Conservation (phyloP, 345 rosid species). For the Eucalyptus urophylla region DNA sequence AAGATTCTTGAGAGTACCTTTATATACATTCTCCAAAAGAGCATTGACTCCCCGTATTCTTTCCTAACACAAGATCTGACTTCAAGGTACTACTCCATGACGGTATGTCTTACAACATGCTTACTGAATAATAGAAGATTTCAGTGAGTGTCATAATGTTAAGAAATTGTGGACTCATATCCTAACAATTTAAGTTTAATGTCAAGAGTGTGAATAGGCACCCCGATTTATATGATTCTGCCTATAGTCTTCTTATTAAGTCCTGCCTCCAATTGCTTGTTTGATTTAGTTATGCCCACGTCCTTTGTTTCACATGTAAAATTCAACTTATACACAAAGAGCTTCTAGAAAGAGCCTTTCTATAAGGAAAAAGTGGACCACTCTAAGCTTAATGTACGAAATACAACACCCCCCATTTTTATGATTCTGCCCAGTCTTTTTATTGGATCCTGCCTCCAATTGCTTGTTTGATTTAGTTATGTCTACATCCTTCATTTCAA, state of each 20-base stretch:
- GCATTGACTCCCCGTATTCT: background rate
- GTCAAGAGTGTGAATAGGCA: background rate
- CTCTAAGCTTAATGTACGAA: background rate
- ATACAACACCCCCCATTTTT: background rate
- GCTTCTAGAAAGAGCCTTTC: background rate
- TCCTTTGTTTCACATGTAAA: background rate
- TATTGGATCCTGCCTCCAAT: background rate
- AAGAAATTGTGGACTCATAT: background rate
- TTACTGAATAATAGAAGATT: background rate
- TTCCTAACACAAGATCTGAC: background rate
- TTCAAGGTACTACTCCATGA: background rate
- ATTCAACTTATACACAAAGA: background rate
- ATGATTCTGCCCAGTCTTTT: background rate
- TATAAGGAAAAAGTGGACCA: background rate
- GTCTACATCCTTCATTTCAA: background rate
- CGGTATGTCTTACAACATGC: background rate
- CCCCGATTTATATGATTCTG: background rate
- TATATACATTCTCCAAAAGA: background rate
- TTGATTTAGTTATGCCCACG: background rate
- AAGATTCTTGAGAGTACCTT: background rate
- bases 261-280: background rate
- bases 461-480: background rate
- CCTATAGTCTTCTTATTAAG: background rate
- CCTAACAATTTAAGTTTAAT: background rate
- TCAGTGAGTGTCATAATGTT: background rate